Conservation (phyloP, 75 land plant species). For the Cunninghamia lanceolata region DNA sequence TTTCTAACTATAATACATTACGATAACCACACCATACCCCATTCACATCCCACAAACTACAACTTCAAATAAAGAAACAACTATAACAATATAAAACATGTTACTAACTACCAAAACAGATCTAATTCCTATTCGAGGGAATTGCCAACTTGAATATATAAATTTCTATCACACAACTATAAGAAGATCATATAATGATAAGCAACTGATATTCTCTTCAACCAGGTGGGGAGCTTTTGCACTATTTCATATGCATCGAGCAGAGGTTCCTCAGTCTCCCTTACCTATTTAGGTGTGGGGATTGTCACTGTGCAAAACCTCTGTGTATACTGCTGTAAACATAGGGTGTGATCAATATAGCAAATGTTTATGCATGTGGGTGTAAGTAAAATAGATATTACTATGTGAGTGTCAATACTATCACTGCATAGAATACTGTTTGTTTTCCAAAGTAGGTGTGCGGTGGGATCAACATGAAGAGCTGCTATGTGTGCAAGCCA, state of each 20-base stretch:
- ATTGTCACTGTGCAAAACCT: neutral
- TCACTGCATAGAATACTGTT: neutral
- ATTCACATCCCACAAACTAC: no score
- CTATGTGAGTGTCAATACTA: neutral
- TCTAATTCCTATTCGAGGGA: no score
- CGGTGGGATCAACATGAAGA: neutral
- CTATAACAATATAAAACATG: no score
- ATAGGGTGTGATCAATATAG: neutral
- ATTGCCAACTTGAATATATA: no score
- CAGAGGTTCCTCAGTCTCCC: neutral
- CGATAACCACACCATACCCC: no score
- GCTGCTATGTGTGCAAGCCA: neutral
- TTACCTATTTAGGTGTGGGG: neutral
- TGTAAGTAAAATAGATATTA: neutral
- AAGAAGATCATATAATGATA: no score
- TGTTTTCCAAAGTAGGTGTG: neutral
- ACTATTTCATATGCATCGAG: neutral
- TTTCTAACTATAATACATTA: no score
- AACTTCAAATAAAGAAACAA: no score
- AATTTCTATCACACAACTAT: no score
- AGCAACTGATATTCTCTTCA: neutral
- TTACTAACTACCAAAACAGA: no score
- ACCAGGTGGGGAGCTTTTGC: neutral
- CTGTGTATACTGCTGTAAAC: neutral
- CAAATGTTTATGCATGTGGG: neutral